phyloP scores from a whole-genome alignment of 345 rosid species.

The Conringia planisiliqua region DNA sequence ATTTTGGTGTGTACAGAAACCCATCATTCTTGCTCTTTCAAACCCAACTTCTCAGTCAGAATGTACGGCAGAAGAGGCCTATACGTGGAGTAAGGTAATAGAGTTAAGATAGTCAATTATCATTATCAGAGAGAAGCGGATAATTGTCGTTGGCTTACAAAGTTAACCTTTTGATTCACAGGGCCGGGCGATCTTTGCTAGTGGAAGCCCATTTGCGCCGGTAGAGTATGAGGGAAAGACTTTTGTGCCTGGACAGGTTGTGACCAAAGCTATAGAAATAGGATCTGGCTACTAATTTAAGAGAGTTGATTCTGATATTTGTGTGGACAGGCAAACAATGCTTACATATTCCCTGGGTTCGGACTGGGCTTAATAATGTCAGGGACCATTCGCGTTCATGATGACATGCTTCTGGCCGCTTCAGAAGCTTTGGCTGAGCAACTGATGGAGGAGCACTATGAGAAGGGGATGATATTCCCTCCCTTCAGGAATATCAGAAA shows the following conservation, averaged over 20 bases:
- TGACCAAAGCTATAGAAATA: slow-evolving; percentile 4
- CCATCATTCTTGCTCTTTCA: slow-evolving; percentile 85
- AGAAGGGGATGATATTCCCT: slow-evolving; percentile 81
- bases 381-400: slow-evolving; percentile 91
- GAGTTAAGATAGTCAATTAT: not conserved
- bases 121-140: not conserved
- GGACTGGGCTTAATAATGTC: slow-evolving; percentile 96
- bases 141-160: not conserved
- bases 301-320: slow-evolving; percentile 1
- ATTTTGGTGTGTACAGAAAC: slow-evolving; percentile 55
- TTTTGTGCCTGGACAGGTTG: slow-evolving; percentile 81
- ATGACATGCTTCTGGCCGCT: slow-evolving; percentile 93
- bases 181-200: slow-evolving; percentile 93
- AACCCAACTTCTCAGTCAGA: slow-evolving; percentile 98
- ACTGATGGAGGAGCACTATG: slow-evolving; percentile 71
- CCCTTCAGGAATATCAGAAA: slow-evolving; percentile 83
- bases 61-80: slow-evolving; percentile 96
- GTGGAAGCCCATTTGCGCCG: slow-evolving; percentile 90
- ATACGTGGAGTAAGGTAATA: slow-evolving; percentile 78
- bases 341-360: slow-evolving; percentile 94
- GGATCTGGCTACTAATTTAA: slow-evolving; percentile 9
- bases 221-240: slow-evolving; percentile 65
- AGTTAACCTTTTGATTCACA: slow-evolving; percentile 23
- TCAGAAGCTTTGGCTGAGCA: slow-evolving; percentile 87
- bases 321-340: slow-evolving; percentile 78